Percentiles rank a stretch among this genome's conserved stretches.
These are phyloP conservation scores for Stachybotrys chlorohalonatus DNA, from an alignment of 2,329 filamentous ascomycete species.

Conservation along the genomic window DNA sequence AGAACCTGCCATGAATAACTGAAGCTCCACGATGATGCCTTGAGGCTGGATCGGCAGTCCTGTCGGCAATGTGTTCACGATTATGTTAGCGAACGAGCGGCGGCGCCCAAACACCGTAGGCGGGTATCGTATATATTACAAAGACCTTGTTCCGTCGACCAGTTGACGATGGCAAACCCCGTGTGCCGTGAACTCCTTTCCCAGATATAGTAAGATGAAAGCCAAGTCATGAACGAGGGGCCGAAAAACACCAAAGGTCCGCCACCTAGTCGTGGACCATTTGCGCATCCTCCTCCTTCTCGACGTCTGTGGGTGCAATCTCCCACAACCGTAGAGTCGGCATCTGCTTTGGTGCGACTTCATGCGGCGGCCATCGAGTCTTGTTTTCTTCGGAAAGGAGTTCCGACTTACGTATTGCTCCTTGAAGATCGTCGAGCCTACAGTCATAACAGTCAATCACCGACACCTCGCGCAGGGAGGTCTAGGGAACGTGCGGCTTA, in stretches of 20 bases:
- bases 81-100: background rate
- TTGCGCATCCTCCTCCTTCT: constrained; percentile 24
- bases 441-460: constrained; percentile 9
- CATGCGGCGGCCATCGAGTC: constrained; percentile 23
- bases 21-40: constrained; percentile 1
- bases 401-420: constrained; percentile 26
- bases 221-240: background rate
- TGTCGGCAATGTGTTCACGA: background rate
- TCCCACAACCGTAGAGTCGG: constrained; percentile 23
- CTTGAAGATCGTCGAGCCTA: constrained; percentile 17
- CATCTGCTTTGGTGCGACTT: constrained; percentile 8
- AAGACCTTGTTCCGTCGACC: background rate
- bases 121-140: background rate
- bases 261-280: constrained; percentile 29
- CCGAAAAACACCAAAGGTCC: constrained; percentile 4
- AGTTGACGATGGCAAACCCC: background rate
- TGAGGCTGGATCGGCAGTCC: background rate
- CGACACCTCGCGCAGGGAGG: background rate
- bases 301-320: constrained; percentile 20
- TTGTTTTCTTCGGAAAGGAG: constrained; percentile 26
- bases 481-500: constrained; percentile 26
- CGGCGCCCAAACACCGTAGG: background rate
- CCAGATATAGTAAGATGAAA: background rate
- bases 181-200: background rate
- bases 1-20: constrained; percentile 21